Evolutionary conservation across 108 stramenopile species (phyloP).

Genomic region (Cyclotella choctawhatcheeana): DNA sequence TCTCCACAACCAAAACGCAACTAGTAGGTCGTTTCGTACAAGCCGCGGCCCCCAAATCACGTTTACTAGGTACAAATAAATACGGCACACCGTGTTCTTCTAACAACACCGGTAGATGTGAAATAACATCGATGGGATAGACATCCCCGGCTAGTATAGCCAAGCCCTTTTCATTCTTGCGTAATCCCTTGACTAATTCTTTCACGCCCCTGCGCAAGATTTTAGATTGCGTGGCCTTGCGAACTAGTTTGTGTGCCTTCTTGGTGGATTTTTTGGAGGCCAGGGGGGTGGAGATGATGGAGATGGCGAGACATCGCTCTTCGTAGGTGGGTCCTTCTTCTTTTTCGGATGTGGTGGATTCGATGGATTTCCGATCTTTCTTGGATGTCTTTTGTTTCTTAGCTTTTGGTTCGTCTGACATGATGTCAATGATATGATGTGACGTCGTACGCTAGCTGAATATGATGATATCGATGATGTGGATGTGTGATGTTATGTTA

Average conservation of each 20-base stretch:
- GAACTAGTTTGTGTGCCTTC: slow-evolving; percentile 96
- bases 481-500: too few relatives aligned
- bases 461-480: too few relatives aligned
- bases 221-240: slow-evolving; percentile 90
- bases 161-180: slow-evolving; percentile 95
- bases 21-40: slow-evolving; percentile 97
- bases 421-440: too few relatives aligned
- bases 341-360: slow-evolving; percentile 7
- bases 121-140: slow-evolving; percentile 96
- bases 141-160: slow-evolving; percentile 98
- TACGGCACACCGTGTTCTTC: slow-evolving; percentile 97
- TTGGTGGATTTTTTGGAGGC: slow-evolving; percentile 97
- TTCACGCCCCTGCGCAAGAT: slow-evolving; percentile 95
- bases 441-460: too few relatives aligned
- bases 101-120: slow-evolving; percentile 92
- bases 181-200: slow-evolving; percentile 97
- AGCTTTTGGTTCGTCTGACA: slow-evolving; percentile 45
- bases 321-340: slow-evolving; percentile 76
- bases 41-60: slow-evolving; percentile 96
- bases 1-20: slow-evolving; percentile 86
- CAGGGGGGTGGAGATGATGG: slow-evolving; percentile 91
- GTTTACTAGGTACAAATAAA: slow-evolving; percentile 96
- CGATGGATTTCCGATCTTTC: slow-evolving; percentile 49
- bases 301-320: slow-evolving; percentile 89
- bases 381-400: slow-evolving; percentile 54